Conservation (phyloP, 2,329 filamentous ascomycete species). For the Graphium sp. region DNA sequence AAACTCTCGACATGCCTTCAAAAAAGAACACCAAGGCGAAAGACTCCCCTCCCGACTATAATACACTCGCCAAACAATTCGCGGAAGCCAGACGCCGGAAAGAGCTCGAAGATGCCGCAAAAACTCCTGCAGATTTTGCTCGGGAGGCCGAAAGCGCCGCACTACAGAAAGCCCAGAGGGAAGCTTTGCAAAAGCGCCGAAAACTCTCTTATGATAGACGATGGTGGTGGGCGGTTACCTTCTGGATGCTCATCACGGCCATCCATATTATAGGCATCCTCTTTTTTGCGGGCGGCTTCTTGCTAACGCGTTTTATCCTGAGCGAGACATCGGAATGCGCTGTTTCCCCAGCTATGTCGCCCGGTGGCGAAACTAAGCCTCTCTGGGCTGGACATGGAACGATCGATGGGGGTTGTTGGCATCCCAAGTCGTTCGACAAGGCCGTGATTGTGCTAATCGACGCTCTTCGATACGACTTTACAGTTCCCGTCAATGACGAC, state of each 20-base stretch:
- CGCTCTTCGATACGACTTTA: conserved; percentile 92
- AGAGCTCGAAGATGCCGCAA: conserved; percentile 20
- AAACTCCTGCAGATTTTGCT: conserved; percentile 1
- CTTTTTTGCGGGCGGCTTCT: conserved; percentile 88
- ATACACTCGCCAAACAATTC: conserved; percentile 34
- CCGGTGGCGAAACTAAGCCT: conserved; percentile 1
- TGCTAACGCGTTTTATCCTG: conserved; percentile 71
- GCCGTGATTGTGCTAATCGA: conserved; percentile 85
- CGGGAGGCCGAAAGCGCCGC: conserved; percentile 3
- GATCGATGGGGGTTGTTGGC: conserved; percentile 69
- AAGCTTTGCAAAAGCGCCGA: conserved; percentile 3
- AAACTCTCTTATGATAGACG: conserved; percentile 25
- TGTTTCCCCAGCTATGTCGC: conserved; percentile 44
- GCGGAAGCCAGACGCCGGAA: conserved; percentile 33
- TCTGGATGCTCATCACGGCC: conserved; percentile 53
- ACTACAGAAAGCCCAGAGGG: conserved; percentile 2
- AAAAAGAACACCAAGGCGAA: too few species aligned
- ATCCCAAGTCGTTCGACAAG: conserved; percentile 83
- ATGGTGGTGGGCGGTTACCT: conserved; percentile 42
- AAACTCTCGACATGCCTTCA: too few species aligned
- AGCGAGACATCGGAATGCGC: conserved; percentile 59
- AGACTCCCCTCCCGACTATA: conserved; percentile 26
- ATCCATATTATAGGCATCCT: conserved; percentile 71
- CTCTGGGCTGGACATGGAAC: conserved; percentile 22
- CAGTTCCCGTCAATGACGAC: conserved; percentile 51